Evolutionary conservation across 2,329 filamentous ascomycete genomes (phyloP).

Genomic region (Phaeomoniella chlamydospora): DNA sequence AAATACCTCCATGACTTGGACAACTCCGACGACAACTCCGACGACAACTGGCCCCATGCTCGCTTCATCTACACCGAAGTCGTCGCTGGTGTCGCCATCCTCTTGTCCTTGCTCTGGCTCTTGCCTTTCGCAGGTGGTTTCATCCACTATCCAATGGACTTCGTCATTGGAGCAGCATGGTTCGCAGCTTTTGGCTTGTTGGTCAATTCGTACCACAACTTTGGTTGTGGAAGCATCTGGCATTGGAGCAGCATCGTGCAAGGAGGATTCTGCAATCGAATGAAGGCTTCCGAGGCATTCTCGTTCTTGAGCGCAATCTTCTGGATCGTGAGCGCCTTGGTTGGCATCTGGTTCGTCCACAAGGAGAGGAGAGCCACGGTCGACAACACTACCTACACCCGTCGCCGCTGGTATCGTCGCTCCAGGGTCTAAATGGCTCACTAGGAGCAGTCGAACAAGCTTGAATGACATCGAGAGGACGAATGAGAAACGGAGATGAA

Average conservation of each 20-base stretch:
- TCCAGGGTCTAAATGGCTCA: neutral
- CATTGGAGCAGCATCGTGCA: constrained; percentile 41
- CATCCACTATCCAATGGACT: constrained; percentile 55
- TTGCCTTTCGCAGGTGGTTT: constrained; percentile 56
- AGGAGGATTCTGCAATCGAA: constrained; percentile 46
- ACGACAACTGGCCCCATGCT: constrained; percentile 11
- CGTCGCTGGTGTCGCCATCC: constrained; percentile 52
- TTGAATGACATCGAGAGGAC: too few relatives aligned
- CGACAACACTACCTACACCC: neutral
- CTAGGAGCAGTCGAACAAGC: too few relatives aligned
- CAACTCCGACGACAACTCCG: constrained; percentile 21
- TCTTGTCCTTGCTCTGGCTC: constrained; percentile 58
- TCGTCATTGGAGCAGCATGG: constrained; percentile 56
- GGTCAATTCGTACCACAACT: constrained; percentile 26
- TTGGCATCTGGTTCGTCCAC: neutral
- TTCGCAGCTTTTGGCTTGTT: constrained; percentile 55
- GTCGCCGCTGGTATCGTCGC: neutral
- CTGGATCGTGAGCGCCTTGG: constrained; percentile 48
- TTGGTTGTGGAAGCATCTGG: constrained; percentile 40
- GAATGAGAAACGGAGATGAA: too few relatives aligned
- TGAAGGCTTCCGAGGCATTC: constrained; percentile 59
- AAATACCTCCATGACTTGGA: constrained; percentile 41
- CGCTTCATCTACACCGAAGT: constrained; percentile 57
- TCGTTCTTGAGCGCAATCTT: constrained; percentile 55
- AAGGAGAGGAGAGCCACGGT: neutral